Evolutionary conservation across 2,329 filamentous ascomycete genomes (phyloP), one percentile per base, ranked within the genome.

Genomic region (Arthroderma sp.): DNA sequence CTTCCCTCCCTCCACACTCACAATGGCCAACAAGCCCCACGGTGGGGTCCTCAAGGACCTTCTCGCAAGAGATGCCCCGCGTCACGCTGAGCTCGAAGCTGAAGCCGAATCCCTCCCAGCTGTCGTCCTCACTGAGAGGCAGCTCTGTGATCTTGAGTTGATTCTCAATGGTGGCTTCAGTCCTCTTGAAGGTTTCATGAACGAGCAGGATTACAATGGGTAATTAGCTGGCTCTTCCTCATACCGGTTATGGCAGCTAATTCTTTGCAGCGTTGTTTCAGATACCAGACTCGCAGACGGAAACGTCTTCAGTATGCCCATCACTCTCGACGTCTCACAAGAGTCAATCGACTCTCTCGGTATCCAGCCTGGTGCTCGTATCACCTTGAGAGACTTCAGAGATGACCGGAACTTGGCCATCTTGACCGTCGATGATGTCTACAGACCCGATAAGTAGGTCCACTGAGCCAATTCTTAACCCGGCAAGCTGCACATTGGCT

Each of bases 121-220:
- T 33, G 74, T 98, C 55, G 71, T 83, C 48, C 80, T 98, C 54
- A 83, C 78, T 42, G 91, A 98, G 75, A 81, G 91, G 59, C 91
- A 98, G 70, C 80, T 98, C 41, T 98, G 91, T 70, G 91, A 98
- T 75, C 76, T 98, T 55, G 91, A 98, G 70, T 71, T 98, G 68
- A 87, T 98, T 61, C 80, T 98, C 66, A 96, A 87, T 67, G 91
- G 91, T 63, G 91, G 91, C 53, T 98, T 98, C 73, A 95, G 88
- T 53, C 91, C 91, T 48, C 78, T 98, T 36, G 89, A 98, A 78
- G 91, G 88, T 32, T 98, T 98, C 74, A 83, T 98, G 83, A 94
- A 78, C 66, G 80, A 98, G 74, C 83, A 86, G 69, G 91, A 98
- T 69, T 98, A 94, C 74, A 83, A 94, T 67, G 81, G 84, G 85